Percentiles rank a stretch among this genome's conserved stretches.
phyloP scores from a whole-genome alignment of 331 rosid genomes.

The Phaseolus coccineus region DNA sequence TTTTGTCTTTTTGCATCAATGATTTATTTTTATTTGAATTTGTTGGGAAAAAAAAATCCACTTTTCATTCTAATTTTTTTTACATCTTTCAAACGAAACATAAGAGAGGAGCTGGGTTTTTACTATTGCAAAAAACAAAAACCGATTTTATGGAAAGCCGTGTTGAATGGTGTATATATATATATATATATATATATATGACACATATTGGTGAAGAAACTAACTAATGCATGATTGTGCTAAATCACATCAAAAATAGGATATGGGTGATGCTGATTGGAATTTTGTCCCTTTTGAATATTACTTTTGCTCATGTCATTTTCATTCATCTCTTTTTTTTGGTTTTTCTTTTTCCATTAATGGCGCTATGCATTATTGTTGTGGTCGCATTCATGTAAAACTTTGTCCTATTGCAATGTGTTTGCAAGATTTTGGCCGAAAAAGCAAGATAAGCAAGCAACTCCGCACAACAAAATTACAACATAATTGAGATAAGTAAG shows the following conservation, averaged over 20 bases:
- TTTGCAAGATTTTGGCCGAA: background rate
- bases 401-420: background rate
- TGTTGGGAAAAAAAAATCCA: too few relatives aligned
- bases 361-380: background rate
- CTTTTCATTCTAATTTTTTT: too few relatives aligned
- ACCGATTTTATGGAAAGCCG: too few relatives aligned
- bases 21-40: too few relatives aligned
- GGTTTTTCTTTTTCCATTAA: background rate
- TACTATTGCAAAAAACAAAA: too few relatives aligned
- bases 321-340: background rate
- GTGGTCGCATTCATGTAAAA: background rate
- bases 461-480: too few relatives aligned
- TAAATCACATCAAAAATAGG: background rate
- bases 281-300: background rate
- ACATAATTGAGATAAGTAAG: too few relatives aligned
- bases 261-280: background rate
- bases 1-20: too few relatives aligned
- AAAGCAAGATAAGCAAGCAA: background rate
- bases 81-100: too few relatives aligned
- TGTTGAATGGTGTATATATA: too few relatives aligned
- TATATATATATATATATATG: too few relatives aligned
- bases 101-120: too few relatives aligned
- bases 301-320: background rate
- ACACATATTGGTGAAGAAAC: background rate
- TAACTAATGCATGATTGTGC: background rate